Evolutionary conservation across 2,329 filamentous ascomycete genomes (phyloP), one percentile per base, ranked within the genome.

Genomic region (Atkinsonella texensis): DNA sequence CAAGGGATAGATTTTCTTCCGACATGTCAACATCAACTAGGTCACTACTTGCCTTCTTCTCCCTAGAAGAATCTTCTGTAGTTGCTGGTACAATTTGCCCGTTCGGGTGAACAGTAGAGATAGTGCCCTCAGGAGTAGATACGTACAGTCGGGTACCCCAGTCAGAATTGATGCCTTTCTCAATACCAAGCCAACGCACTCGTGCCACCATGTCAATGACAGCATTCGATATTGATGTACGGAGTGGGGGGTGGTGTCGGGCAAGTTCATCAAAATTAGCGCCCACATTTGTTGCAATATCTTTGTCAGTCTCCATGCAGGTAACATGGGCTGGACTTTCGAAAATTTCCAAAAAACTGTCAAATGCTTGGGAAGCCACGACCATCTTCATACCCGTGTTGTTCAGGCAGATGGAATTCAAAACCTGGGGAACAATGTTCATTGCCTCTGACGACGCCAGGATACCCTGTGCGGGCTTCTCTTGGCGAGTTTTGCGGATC

Each of bases 311-410:
- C 55, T 87, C 82, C 76, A 98, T 83, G 56, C 84, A 85, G 59
- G 86, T 87, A 53, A 98, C 82, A 67, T 99, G 94, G 15, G 82
- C 78, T 2, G 89, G 83, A 58, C 89, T 97, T 67, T 96, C 88
- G 58, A 98, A 98, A n/a, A 97, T 89, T 64, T 96, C 88, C 57
- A 98, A 85, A 64, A 90, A 97, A 58, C 82, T 87, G 52, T 90
- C 84, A 44, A 98, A 75, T 1, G 89, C 90, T 53, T 81, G 77
- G 0, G 90, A 96, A 0, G 82, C 79, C 52, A 89, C 83, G 60
- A 98, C 94, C 63, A 96, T 77, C 60, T 86, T 85, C 74, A 96
- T 85, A 9, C 93, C 93, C 31, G 81, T 75, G 55, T 87, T 85
- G 59, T 96, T 96, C 52, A 99, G 71, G 58, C 88, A 98, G 50